Evolutionary conservation across 805 yeast genomes (phyloP).

Genomic region (Kluyveromyces siamensis): DNA sequence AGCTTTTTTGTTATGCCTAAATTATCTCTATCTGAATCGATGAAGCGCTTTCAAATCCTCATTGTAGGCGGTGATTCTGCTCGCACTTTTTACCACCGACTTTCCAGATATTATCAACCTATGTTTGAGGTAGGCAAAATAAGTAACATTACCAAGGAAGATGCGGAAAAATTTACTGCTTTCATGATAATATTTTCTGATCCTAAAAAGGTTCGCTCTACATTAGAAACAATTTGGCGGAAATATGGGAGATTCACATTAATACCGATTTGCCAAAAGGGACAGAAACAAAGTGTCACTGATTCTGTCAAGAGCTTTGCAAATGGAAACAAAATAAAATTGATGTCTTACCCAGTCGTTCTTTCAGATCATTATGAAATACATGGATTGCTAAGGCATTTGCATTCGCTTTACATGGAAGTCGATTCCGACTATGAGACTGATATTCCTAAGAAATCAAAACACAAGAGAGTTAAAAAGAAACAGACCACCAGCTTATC

Average conservation of each 20-base stretch:
- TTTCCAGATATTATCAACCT: slow-evolving; percentile 17
- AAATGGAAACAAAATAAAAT: slow-evolving; percentile 12
- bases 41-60: slow-evolving; percentile 15
- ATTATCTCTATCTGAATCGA: slow-evolving; percentile 15
- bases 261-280: slow-evolving; percentile 21
- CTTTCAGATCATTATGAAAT: slow-evolving; percentile 16
- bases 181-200: slow-evolving; percentile 19
- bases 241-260: slow-evolving; percentile 13
- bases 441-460: slow-evolving; percentile 5
- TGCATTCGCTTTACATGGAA: slow-evolving; percentile 11
- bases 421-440: slow-evolving; percentile 9
- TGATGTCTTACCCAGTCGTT: slow-evolving; percentile 20
- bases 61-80: slow-evolving; percentile 21
- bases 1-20: slow-evolving; percentile 29
- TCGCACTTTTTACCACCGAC: slow-evolving; percentile 14
- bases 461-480: slow-evolving; percentile 5
- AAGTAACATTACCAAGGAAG: slow-evolving; percentile 11
- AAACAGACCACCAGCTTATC: not conserved
- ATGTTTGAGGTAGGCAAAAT: slow-evolving; percentile 17
- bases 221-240: slow-evolving; percentile 18
- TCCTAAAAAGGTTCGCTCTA: slow-evolving; percentile 15
- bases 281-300: slow-evolving; percentile 21
- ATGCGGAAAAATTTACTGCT: slow-evolving; percentile 10
- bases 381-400: slow-evolving; percentile 12
- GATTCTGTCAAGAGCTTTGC: slow-evolving; percentile 15